Base-by-base conservation (phyloP, 2,329 filamentous ascomycete species). In the Pseudogymnoascus destructans region DNA sequence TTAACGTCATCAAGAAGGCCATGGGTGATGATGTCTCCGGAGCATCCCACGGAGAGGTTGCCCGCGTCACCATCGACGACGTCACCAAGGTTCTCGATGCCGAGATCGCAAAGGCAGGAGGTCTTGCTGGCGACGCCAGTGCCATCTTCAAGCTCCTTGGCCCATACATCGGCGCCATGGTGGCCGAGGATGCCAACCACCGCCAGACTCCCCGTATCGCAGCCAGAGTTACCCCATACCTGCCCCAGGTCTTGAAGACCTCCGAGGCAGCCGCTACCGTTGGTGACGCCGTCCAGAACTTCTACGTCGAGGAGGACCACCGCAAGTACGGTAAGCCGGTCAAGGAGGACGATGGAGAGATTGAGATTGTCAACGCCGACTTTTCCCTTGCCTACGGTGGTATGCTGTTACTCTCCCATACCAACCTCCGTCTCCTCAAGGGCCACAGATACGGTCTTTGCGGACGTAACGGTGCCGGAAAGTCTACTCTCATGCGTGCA, bases 371-470 rank as follows among this genome's bases (percentile, higher is more conserved):
- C 70, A 97, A 98, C 67, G 92, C 93, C 49, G 87, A 93, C 70
- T 98, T 98, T 76, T 98, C 93, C 17, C 81, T 98, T 21, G 93
- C 91, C 54, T 98, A 98, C 68, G 93, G 93, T 70, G 93, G 93
- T 68, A 97, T 96, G 91, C 82, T 98, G 64, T 77, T 98, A 61
- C 80, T 98, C 19, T 96, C 90, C 4, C 93, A 97, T 75, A 96
- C 93, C 64, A 97, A 96, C 71, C 78, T 98, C 42, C 85, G 90
- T 40, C 82, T 98, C 7, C 80, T 97, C 67, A 96, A 97, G 77
- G 93, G 93, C 59, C 93, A 97, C 73, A 86, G 93, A 60, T 98
- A 98, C 70, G 93, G 93, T 71, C 87, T 98, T 15, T 96, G 92
- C 68, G 93, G 93, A 67, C 87, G 92, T 66, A 98, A 98, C 71